Percentiles rank a stretch among this genome's conserved stretches.
Evolutionary conservation across 352 stramenopile species (phyloP).

Genomic region (Phytophthora ramorum): DNA sequence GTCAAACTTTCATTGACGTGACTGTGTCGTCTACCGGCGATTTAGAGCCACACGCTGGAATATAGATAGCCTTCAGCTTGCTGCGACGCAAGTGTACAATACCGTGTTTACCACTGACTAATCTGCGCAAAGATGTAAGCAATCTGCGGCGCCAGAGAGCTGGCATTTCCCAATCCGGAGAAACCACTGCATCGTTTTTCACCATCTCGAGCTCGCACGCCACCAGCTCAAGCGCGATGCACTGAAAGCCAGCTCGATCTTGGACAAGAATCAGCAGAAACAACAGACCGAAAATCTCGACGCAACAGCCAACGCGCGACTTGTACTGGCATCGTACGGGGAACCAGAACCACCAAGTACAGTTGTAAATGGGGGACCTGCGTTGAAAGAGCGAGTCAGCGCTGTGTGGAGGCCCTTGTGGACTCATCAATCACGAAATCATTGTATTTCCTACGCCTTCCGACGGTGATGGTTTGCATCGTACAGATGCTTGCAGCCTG

Average conservation of each 20-base stretch:
- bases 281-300: neutral
- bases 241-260: neutral
- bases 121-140: slow-evolving; percentile 24
- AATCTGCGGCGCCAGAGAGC: slow-evolving; percentile 19
- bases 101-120: slow-evolving; percentile 25
- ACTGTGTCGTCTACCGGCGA: neutral
- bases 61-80: neutral
- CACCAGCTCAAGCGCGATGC: slow-evolving; percentile 11
- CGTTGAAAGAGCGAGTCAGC: neutral
- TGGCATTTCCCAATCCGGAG: slow-evolving; percentile 26
- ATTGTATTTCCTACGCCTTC: slow-evolving; percentile 27
- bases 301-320: neutral
- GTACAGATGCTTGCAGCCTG: slow-evolving; percentile 18
- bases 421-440: slow-evolving; percentile 22
- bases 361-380: neutral
- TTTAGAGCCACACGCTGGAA: slow-evolving; percentile 13
- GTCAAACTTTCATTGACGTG: slow-evolving; percentile 7
- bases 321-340: neutral
- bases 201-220: slow-evolving; percentile 22
- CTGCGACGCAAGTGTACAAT: neutral
- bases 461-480: slow-evolving; percentile 25
- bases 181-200: slow-evolving; percentile 25
- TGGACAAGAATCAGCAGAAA: no score
- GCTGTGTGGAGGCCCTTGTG: slow-evolving; percentile 17
- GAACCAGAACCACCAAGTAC: neutral